Evolutionary conservation across 2,329 filamentous ascomycete species (phyloP).

Genomic region (Penicillium sp.): DNA sequence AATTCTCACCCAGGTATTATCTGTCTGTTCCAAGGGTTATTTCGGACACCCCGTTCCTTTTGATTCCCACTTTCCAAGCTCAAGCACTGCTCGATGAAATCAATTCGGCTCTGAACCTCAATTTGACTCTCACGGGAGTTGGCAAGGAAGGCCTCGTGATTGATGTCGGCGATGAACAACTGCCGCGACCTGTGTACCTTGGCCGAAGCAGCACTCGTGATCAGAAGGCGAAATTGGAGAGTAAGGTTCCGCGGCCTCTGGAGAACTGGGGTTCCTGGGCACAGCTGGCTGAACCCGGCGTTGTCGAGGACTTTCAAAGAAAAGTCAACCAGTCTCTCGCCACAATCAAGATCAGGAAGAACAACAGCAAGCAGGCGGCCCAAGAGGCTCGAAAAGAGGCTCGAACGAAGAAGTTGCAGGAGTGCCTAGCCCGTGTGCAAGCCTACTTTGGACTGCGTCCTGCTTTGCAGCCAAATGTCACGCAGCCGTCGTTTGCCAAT

Average conservation of each 20-base stretch:
- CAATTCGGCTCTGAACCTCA: constrained; percentile 46
- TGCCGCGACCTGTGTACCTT: constrained; percentile 60
- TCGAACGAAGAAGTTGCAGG: constrained; percentile 34
- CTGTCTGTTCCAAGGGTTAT: constrained; percentile 46
- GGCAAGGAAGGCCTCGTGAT: constrained; percentile 51
- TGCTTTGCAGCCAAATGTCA: neutral
- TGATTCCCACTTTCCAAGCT: constrained; percentile 61
- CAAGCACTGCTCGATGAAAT: constrained; percentile 55
- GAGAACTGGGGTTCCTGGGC: neutral
- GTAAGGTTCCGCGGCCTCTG: constrained; percentile 25
- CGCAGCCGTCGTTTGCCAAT: constrained; percentile 3
- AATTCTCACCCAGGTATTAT: constrained; percentile 52
- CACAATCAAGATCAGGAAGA: constrained; percentile 44
- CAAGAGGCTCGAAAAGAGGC: constrained; percentile 39
- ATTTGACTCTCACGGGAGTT: constrained; percentile 51
- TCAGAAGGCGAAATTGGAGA: constrained; percentile 33
- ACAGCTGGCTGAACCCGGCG: neutral
- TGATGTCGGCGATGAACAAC: constrained; percentile 52
- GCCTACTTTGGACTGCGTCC: constrained; percentile 59
- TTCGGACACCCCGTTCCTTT: constrained; percentile 49
- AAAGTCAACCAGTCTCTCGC: constrained; percentile 49
- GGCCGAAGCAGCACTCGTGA: constrained; percentile 47
- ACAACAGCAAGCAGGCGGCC: constrained; percentile 41
- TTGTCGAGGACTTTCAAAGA: constrained; percentile 23
- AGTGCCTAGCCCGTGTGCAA: constrained; percentile 56